Evolutionary conservation across 495 filamentous ascomycete genomes (phyloP), one percentile per base, ranked within the genome.

Genomic region (Tuber aestivum): DNA sequence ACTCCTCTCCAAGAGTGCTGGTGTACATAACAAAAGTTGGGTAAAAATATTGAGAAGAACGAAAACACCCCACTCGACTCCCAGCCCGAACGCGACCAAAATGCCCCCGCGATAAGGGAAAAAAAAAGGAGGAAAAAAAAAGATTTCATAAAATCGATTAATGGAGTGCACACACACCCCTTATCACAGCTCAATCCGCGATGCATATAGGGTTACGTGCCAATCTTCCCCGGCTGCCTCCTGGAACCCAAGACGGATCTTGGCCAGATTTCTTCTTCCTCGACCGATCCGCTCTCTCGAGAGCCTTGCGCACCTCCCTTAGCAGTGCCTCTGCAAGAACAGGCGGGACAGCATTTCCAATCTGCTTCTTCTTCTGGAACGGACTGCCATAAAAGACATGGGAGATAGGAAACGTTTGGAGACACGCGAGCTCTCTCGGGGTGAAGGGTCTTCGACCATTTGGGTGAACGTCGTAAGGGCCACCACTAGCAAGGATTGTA

Each of bases 271-370:
- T 72, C 70, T 68, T 70, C 38, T 70, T 79, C 42, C 76, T 83
- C 72, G 56, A 83, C 48, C 71, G 85, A 79, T 95, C 93, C 0
- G 87, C 87, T 42, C 85, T 82, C 70, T 89, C 86, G 38, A 95
- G 78, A 65, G 88, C 87, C 41, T 83, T 85, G 37, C 85, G 84
- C 3, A 94, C 84, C 73, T 90, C 87, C 40, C 84, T 76, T 78
- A 90, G 92, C 0, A 96, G 74, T 0, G 86, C 85, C 61, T 87
- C 84, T 0, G 90, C 91, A 0, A 93, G 84, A 9, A 83, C 76
- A 0, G 94, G 90, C 0, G 94, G 92, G 10, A 96, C 93, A 0
- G 94, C 93, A 82, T 98, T 97, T 0, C 95, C 95, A 76, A 97
- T 92, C 81, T 95, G 93, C 78, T 87, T 91, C 74, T 88, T 89